Evolutionary conservation across 768 basidiomycete genomes (phyloP).

Genomic region (Boletus sp.): DNA sequence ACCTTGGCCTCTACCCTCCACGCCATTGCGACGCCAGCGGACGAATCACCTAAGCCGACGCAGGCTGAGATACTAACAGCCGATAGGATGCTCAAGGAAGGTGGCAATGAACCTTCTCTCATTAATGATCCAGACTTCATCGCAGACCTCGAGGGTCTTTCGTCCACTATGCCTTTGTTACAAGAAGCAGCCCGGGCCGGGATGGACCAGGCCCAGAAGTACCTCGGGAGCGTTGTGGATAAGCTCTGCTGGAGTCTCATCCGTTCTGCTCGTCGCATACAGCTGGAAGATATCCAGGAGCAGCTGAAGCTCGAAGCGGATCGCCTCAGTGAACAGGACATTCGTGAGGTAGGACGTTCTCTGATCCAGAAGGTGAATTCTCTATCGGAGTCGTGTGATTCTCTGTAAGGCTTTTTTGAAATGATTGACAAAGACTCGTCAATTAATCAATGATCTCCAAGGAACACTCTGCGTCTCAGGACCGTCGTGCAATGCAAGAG

Average conservation of each 20-base stretch:
- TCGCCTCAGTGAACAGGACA: constrained; percentile 9
- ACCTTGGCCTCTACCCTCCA: constrained; percentile 19
- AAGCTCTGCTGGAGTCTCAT: constrained; percentile 18
- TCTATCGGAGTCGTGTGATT: constrained; percentile 16
- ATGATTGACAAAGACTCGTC: background rate
- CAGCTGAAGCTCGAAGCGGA: constrained; percentile 18
- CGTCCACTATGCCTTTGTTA: constrained; percentile 11
- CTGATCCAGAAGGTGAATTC: constrained; percentile 21
- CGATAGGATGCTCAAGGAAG: constrained; percentile 24
- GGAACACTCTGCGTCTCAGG: constrained; percentile 18
- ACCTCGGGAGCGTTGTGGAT: constrained; percentile 17
- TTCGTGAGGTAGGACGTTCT: constrained; percentile 13
- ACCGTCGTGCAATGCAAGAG: background rate
- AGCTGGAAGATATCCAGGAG: constrained; percentile 13
- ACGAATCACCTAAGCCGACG: constrained; percentile 8
- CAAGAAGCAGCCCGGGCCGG: constrained; percentile 15
- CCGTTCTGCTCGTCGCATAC: constrained; percentile 9
- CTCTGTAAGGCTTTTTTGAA: constrained; percentile 11
- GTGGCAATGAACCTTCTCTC: constrained; percentile 18
- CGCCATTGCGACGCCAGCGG: constrained; percentile 1
- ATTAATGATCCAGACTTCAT: constrained; percentile 23
- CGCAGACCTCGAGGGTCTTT: constrained; percentile 19
- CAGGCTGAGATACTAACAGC: constrained; percentile 7
- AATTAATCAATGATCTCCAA: constrained; percentile 1
- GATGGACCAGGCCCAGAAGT: constrained; percentile 18